Conservation (phyloP, 2,329 filamentous ascomycete genomes). For the Malbranchea zuffiana region DNA sequence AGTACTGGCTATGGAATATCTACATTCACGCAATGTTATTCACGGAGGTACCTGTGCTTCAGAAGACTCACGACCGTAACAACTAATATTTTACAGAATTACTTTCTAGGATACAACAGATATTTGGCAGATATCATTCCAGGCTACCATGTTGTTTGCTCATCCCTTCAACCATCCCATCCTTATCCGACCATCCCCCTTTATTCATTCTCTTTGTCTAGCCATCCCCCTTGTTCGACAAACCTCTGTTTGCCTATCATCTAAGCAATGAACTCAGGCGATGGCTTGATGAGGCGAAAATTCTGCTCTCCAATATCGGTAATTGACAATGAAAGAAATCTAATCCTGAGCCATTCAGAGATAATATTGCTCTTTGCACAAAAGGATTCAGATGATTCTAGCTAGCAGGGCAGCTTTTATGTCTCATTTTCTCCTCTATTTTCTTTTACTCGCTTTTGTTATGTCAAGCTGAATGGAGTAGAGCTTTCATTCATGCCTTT, state of each 20-base stretch:
- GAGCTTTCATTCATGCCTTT: slow-evolving; percentile 5
- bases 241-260: slow-evolving; percentile 2
- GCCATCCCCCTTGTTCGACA: too few species aligned
- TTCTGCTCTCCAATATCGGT: not conserved
- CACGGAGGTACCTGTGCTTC: slow-evolving; percentile 16
- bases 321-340: slow-evolving; percentile 3
- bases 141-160: too few species aligned
- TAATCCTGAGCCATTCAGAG: too few species aligned
- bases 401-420: not conserved
- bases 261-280: slow-evolving; percentile 4
- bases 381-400: not conserved
- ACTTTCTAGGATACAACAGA: too few species aligned
- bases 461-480: slow-evolving; percentile 4
- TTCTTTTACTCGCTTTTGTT: slow-evolving; percentile 1
- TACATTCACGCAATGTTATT: slow-evolving; percentile 6
- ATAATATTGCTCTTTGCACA: not conserved
- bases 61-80: too few species aligned
- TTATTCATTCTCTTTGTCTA: too few species aligned
- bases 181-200: too few species aligned
- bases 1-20: slow-evolving; percentile 3
- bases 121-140: too few species aligned
- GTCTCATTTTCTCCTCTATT: not conserved
- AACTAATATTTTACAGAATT: too few species aligned
- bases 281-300: slow-evolving; percentile 1
- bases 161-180: too few species aligned